These are phyloP conservation scores for Vairimorpha necatrix DNA, from an alignment of 371 early-diverging fungal genomes.

Conservation along the genomic window DNA sequence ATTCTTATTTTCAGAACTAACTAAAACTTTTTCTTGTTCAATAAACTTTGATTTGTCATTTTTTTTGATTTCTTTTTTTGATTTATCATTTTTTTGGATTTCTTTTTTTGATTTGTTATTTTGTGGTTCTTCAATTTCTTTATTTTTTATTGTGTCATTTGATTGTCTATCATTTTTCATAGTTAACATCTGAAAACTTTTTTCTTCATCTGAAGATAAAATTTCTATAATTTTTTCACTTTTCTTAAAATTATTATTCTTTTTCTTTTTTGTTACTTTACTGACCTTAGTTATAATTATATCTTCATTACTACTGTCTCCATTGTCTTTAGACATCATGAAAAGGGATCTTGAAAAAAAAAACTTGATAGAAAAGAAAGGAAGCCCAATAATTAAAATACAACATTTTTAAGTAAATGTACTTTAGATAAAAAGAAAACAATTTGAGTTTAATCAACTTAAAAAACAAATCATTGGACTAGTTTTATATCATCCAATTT, in stretches of 20 bases:
- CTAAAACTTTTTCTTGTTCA: neutral
- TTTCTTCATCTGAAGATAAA: neutral
- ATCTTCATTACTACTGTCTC: neutral
- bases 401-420: no score
- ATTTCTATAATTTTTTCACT: neutral
- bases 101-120: neutral
- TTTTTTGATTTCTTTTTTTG: neutral
- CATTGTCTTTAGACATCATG: neutral
- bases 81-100: neutral
- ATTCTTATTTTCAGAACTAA: neutral
- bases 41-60: neutral
- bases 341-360: neutral
- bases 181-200: neutral
- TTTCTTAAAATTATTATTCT: neutral
- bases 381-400: no score
- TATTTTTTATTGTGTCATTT: neutral
- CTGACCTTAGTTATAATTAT: neutral
- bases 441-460: no score
- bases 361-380: no score
- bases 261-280: neutral
- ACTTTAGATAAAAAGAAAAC: no score
- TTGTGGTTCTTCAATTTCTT: neutral
- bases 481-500: no score
- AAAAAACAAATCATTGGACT: no score
- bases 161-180: neutral